phyloP scores from a whole-genome alignment of 805 yeast species.

The Candida dajiaensis region DNA sequence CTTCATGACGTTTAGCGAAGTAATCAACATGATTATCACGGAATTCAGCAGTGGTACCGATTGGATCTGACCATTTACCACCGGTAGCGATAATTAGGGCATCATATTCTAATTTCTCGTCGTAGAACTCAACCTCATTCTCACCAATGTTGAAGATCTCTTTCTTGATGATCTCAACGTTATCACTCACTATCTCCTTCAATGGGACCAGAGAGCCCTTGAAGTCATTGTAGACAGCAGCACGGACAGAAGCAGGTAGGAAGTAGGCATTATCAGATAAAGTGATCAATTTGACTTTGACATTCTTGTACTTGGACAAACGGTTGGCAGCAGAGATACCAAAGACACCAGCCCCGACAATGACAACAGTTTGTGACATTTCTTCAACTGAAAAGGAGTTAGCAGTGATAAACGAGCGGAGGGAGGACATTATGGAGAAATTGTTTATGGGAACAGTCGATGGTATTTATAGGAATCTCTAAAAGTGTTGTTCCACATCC shows the following conservation, averaged over 20 bases:
- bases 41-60: conserved; percentile 13
- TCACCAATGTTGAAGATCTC: conserved; percentile 16
- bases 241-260: conserved; percentile 15
- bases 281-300: conserved; percentile 12
- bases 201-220: conserved; percentile 15
- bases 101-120: conserved; percentile 16
- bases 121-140: conserved; percentile 9
- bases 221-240: conserved; percentile 14
- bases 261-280: conserved; percentile 12
- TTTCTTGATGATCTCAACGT: conserved; percentile 20
- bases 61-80: conserved; percentile 25
- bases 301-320: conserved; percentile 4
- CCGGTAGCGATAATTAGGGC: conserved; percentile 28
- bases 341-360: conserved; percentile 21
- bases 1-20: conserved; percentile 9
- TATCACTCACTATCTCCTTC: conserved; percentile 12
- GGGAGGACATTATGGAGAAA: background rate
- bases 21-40: conserved; percentile 13
- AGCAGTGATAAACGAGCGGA: background rate
- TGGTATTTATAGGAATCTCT: background rate
- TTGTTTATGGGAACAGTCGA: background rate
- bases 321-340: conserved; percentile 19
- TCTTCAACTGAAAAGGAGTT: background rate
- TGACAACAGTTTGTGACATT: conserved; percentile 8
- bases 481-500: too few relatives aligned